phyloP scores from a whole-genome alignment of 805 yeast genomes.

The Clavispora carvajalis region DNA sequence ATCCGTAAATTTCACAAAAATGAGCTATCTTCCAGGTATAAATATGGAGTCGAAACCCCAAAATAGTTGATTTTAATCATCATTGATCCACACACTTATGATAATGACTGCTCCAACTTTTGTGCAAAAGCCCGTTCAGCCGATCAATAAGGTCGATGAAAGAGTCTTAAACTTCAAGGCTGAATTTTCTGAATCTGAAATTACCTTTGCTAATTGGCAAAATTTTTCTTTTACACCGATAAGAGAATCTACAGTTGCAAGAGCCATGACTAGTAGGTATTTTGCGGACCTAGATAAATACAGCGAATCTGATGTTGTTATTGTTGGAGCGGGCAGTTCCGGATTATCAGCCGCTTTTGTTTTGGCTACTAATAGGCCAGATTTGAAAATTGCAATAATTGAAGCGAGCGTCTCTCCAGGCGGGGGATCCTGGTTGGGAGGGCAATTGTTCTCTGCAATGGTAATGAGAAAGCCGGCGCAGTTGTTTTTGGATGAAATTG shows the following conservation, averaged over 20 bases:
- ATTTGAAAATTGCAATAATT: slow-evolving; percentile 64
- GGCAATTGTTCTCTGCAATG: slow-evolving; percentile 74
- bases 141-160: neutral
- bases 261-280: slow-evolving; percentile 76
- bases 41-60: neutral
- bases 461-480: slow-evolving; percentile 78
- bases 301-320: slow-evolving; percentile 70
- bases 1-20: too few species aligned
- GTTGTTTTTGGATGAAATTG: slow-evolving; percentile 56
- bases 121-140: slow-evolving; percentile 19
- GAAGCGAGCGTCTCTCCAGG: slow-evolving; percentile 76
- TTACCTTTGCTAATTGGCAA: slow-evolving; percentile 56
- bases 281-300: slow-evolving; percentile 68
- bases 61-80: too few species aligned
- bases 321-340: slow-evolving; percentile 75
- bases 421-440: slow-evolving; percentile 78
- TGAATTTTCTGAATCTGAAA: slow-evolving; percentile 19
- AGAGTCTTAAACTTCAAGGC: slow-evolving; percentile 8
- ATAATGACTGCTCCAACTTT: slow-evolving; percentile 33
- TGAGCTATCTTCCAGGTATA: too few species aligned
- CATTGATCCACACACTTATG: slow-evolving; percentile 6
- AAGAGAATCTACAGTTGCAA: slow-evolving; percentile 71
- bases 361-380: slow-evolving; percentile 69
- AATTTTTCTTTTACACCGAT: slow-evolving; percentile 65
- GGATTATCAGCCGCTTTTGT: slow-evolving; percentile 74